A percentile compares a stretch with the other conserved stretches of the same genome.
These are phyloP conservation scores for Inga oerstediana DNA, from an alignment of 306 rosid genomes.

Conservation along the genomic window DNA sequence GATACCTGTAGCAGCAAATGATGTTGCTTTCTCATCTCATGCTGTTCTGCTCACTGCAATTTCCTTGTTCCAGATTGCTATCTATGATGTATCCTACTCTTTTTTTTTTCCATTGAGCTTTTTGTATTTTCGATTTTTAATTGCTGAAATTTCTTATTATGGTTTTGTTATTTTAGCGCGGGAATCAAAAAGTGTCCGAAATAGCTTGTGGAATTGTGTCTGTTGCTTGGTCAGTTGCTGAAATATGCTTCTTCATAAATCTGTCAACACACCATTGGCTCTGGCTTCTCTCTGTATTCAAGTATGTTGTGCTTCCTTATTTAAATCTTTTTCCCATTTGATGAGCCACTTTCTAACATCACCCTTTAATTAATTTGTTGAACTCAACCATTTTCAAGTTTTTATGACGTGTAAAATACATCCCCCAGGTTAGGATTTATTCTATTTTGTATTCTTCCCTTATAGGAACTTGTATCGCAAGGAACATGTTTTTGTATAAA, in stretches of 20 bases:
- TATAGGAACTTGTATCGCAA: background rate
- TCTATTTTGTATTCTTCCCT: background rate
- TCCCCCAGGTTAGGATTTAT: conserved; percentile 75
- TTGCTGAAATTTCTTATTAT: background rate
- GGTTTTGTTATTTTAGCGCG: conserved; percentile 51
- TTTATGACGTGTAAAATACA: conserved; percentile 75
- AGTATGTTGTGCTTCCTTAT: conserved; percentile 44
- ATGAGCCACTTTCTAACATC: background rate
- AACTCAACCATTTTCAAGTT: background rate
- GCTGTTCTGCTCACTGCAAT: conserved; percentile 84
- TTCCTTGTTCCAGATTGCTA: conserved; percentile 68
- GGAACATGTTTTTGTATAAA: background rate
- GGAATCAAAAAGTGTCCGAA: conserved; percentile 75
- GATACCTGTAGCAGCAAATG: conserved; percentile 97
- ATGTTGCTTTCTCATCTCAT: conserved; percentile 86
- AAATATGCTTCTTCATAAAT: conserved; percentile 73
- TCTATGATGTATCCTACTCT: conserved; percentile 62
- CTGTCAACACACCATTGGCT: conserved; percentile 85
- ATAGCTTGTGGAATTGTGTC: conserved; percentile 51
- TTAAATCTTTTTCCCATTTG: background rate
- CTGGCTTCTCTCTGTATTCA: conserved; percentile 80
- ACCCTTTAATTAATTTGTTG: background rate
- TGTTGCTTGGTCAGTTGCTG: conserved; percentile 70
- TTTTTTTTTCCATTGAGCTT: background rate
- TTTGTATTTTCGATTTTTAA: background rate